phyloP scores from a whole-genome alignment of 1,284 basidiomycete species.

The Ganoderma lingzhi region DNA sequence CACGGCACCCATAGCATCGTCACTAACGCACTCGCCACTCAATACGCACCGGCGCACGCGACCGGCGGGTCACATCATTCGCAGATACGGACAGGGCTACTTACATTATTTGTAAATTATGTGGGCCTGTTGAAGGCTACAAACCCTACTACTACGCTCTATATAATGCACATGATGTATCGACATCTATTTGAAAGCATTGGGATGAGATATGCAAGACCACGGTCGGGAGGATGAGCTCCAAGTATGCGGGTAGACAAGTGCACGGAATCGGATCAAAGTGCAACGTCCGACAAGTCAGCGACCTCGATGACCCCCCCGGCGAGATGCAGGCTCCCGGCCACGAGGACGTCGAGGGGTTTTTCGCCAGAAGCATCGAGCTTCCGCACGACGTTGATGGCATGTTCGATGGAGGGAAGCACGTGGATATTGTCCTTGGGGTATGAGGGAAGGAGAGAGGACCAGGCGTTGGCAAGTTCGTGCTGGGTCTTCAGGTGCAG shows the following conservation, averaged over 20 bases:
- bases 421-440: slow-evolving; percentile 74
- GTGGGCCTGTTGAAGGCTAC: slow-evolving; percentile 38
- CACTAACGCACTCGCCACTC: background rate
- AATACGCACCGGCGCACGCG: background rate
- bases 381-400: slow-evolving; percentile 69
- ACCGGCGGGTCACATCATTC: background rate
- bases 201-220: background rate
- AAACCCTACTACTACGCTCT: slow-evolving; percentile 22
- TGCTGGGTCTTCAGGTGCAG: slow-evolving; percentile 78
- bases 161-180: slow-evolving; percentile 3
- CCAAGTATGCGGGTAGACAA: background rate
- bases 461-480: slow-evolving; percentile 82
- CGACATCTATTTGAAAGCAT: background rate
- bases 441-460: slow-evolving; percentile 66
- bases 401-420: slow-evolving; percentile 90
- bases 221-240: background rate
- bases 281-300: slow-evolving; percentile 70
- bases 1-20: slow-evolving; percentile 28
- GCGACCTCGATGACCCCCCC: slow-evolving; percentile 95
- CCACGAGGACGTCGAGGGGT: slow-evolving; percentile 76
- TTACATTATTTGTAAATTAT: slow-evolving; percentile 34
- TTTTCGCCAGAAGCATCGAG: slow-evolving; percentile 42
- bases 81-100: background rate
- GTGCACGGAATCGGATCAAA: slow-evolving; percentile 39
- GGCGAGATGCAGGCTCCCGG: slow-evolving; percentile 94